Evolutionary conservation across 768 basidiomycete species (phyloP).

Genomic region (Boletus sp.): DNA sequence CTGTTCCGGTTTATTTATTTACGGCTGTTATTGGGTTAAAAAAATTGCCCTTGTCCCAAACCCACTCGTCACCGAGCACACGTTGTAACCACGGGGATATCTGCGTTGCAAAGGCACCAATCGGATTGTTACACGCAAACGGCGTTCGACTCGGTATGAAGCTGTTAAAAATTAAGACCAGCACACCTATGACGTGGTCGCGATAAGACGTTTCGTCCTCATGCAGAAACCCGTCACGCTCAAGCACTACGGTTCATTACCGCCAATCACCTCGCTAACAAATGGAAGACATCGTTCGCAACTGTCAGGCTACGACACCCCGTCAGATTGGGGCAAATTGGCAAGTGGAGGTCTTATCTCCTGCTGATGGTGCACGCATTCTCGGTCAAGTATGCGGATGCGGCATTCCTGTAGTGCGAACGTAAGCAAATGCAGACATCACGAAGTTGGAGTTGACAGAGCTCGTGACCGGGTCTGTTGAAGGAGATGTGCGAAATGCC

Average conservation of each 20-base stretch:
- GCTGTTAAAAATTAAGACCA: neutral
- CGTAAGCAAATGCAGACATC: slow-evolving; percentile 2
- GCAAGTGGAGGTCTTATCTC: neutral
- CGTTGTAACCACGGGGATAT: neutral
- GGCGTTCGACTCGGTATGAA: slow-evolving; percentile 2
- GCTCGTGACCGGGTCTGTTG: neutral
- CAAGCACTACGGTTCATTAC: slow-evolving; percentile 19
- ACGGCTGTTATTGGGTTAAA: no score
- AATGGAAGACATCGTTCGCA: slow-evolving; percentile 11
- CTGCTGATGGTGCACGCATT: neutral
- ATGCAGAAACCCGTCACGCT: neutral
- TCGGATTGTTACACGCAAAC: neutral
- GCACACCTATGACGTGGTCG: neutral
- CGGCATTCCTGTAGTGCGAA: slow-evolving; percentile 7
- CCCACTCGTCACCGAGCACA: slow-evolving; percentile 4
- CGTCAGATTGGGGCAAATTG: slow-evolving; percentile 3
- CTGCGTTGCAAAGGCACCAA: neutral
- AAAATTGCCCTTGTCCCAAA: neutral
- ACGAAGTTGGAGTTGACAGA: slow-evolving; percentile 3
- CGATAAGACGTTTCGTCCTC: slow-evolving; percentile 7
- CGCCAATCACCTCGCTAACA: slow-evolving; percentile 7
- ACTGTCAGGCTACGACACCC: neutral
- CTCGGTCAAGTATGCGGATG: slow-evolving; percentile 7
- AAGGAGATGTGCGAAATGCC: neutral
- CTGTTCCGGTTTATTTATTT: no score